Evolutionary conservation across 805 yeast species (phyloP), one percentile per base, ranked within the genome.

Genomic region (Candida pseudofarinosa): DNA sequence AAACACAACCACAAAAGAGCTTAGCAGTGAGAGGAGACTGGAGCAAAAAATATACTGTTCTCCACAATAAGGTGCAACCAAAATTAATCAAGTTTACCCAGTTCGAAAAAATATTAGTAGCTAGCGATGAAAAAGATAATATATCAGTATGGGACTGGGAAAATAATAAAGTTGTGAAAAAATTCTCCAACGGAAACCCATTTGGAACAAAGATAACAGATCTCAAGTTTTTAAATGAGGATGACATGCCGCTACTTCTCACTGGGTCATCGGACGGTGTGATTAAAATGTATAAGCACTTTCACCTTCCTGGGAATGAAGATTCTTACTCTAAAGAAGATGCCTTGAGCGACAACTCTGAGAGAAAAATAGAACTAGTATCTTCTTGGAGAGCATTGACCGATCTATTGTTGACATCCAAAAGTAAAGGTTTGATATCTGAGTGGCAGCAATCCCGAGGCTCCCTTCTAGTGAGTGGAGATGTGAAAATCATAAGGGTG

Each of bases 371-470:
- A 5, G 83, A 84, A 51, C 63, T 88, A 40, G 80, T 89, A 2
- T 77, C 96, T 0, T 79, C 97, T 0, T 93, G 98, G 97, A 77
- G 97, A 59, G 97, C 96, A 0, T 71, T 93, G 44, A 85, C 95
- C 0, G 97, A 90, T 59, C 72, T 91, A 56, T 65, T 88, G 14
- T 71, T 88, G 19, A 83, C 95, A 0, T 86, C 91, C 19, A 76
- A 87, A 54, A 83, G 89, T 19, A 80, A 88, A 13, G 97, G 97
- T 3, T 67, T 91, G 40, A 76, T 88, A 15, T 80, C 90, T 8
- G 98, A 93, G 52, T 93, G 99, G 99, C 98, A 91, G 61, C 99
- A 93, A 58, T 84, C 93, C 36, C 71, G 97, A 46, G 99, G 99
- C 0, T 80, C 96, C 0, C 68, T 93, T 32, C 68, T 91, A 41